Evolutionary conservation across 495 filamentous ascomycete genomes (phyloP), one percentile per base, ranked within the genome.

Genomic region (Hypoxylon subgilvum): DNA sequence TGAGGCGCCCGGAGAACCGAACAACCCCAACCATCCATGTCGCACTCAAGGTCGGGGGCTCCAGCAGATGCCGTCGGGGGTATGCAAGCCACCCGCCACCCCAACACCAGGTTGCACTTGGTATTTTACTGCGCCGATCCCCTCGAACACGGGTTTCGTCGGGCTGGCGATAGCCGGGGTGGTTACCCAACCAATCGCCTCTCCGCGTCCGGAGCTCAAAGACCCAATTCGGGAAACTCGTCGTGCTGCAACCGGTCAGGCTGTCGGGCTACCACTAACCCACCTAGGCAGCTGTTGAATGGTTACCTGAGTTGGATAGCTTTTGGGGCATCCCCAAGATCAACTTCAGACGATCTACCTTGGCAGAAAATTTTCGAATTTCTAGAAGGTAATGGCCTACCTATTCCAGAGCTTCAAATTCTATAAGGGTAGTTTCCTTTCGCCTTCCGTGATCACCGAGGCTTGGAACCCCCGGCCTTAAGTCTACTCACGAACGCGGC

Each of bases 191-290:
- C 54, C 61, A 59, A 64, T 64, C 54, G 21, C 38, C 25, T 48
- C 30, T 34, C 23, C 39, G 49, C 10, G 23, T 27, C 14, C 22
- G 43, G 32, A 14, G 21, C 8, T 16, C 35, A 22, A 19, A 46
- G 5, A 10, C 39, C 61, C 53, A 12, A 55, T 58, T 59, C 49
- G 38, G 61, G 61, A 58, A 64, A 59, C 61, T 59, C 38, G 16
- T 34, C 40, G 38, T 58, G 21, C 12, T 27, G 12, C 13, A 4
- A 38, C 18, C 32, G n/a, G 23, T 25, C 18, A 28, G 18, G 32
- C 44, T 34, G 42, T 14, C 38, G 14, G 13, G 13, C 31, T 22
- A 39, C 16, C 27, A 59, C 50, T 58, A 54, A 16, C 61, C 44
- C 17, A 40, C 25, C 23, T 58, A 64, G 61, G 54, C 22, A 64